These are phyloP conservation scores for Metschnikowia anglica DNA, from an alignment of 805 yeast genomes.

Conservation along the genomic window DNA sequence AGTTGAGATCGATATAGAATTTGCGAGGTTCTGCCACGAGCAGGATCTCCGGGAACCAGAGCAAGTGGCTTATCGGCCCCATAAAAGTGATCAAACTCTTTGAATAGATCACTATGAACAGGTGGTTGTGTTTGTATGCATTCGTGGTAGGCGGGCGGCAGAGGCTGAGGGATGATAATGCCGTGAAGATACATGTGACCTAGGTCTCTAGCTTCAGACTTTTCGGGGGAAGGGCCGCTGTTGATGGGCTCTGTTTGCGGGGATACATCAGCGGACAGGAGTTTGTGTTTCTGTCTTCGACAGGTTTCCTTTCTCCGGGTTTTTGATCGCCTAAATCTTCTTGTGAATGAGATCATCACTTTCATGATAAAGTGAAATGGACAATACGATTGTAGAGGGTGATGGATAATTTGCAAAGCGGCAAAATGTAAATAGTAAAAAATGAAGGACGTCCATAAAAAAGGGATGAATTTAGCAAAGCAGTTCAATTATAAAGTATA, in stretches of 20 bases:
- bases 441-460: neutral
- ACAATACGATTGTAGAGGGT: neutral
- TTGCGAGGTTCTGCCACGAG: slow-evolving; percentile 16
- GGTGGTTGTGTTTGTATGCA: slow-evolving; percentile 5
- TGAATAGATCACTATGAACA: neutral
- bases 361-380: slow-evolving; percentile 1
- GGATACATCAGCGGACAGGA: neutral
- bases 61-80: neutral
- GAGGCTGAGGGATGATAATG: neutral
- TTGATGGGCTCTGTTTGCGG: neutral
- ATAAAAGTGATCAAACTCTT: neutral
- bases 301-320: neutral
- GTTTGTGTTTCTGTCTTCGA: neutral
- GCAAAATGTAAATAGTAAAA: neutral
- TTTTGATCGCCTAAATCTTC: slow-evolving; percentile 3
- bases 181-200: neutral
- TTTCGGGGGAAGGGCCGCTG: neutral
- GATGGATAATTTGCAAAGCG: neutral
- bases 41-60: neutral
- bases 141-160: slow-evolving; percentile 18
- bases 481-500: neutral
- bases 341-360: slow-evolving; percentile 6
- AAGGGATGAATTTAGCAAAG: neutral
- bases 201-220: neutral
- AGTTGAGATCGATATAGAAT: slow-evolving; percentile 18